Base-by-base conservation (phyloP, 129 eudicot genomes). In the Helianthus tuberosus region DNA sequence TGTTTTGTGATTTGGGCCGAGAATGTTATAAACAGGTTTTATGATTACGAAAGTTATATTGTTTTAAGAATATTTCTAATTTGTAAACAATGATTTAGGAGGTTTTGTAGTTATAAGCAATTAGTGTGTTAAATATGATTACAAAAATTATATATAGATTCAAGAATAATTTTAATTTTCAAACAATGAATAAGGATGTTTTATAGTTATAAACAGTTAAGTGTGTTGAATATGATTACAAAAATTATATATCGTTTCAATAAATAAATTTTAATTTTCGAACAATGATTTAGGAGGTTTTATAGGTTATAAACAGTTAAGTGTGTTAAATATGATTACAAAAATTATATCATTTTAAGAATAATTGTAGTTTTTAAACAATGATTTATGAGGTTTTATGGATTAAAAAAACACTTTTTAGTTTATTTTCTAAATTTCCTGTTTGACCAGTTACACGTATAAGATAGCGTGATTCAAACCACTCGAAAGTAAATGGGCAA, bases 361-460 rank as follows among this genome's bases (percentile, higher is more conserved):
- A 23, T 48, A 23, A 7, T 48, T 68, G 49, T n/a, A 11, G 1
- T 0, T 61, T 64, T n/a, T 39, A 0, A 16, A 25, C 8, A 12
- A 50, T 48, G 59, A 25, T 66, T 20, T 66, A 46, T 29, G 54
- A 66, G 11, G 11, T 46, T 46, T 66, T n/a, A 47, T 23, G 72
- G 20, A 67, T 46, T 67, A 46, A 66, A 10, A 29, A 67, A 36
- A 66, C 15, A 17, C 11, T 70, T 15, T 53, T 35, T 20, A 15
- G 54, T n/a, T 20, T 57, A 20, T 12, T n/a, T 15, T 15, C 41
- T 46, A 41, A 5, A 43, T 50, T 5, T 3, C n/a, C 27, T 35
- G 7, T 49, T 27, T 68, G 52, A 68, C 60, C 73, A 43, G 25
- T 14, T 39, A 17, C 27, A 1, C 16, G 16, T 64, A 14, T 16